These are phyloP conservation scores for Croton laevigatus DNA, from an alignment of 441 rosid species.

Conservation along the genomic window DNA sequence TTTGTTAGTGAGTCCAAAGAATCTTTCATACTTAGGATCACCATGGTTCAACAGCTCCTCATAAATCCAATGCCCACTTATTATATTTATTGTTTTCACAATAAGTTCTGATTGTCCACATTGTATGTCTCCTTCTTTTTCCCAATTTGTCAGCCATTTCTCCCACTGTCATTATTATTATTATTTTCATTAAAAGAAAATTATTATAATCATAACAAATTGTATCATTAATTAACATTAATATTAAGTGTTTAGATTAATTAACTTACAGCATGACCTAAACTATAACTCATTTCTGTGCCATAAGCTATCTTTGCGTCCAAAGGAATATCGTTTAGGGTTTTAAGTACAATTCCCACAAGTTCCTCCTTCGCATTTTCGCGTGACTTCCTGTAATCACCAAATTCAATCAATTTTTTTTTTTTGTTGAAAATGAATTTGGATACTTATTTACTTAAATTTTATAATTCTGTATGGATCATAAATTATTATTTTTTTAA, in stretches of 20 bases:
- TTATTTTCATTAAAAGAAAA: too few relatives aligned
- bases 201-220: neutral
- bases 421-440: too few relatives aligned
- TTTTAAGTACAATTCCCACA: constrained; percentile 38
- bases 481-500: too few relatives aligned
- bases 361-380: constrained; percentile 38
- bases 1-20: constrained; percentile 41
- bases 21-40: constrained; percentile 39
- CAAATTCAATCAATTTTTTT: too few relatives aligned
- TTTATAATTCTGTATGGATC: too few relatives aligned
- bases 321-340: constrained; percentile 56
- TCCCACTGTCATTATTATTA: too few relatives aligned
- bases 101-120: constrained; percentile 56
- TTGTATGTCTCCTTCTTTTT: constrained; percentile 47
- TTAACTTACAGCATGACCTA: constrained; percentile 58
- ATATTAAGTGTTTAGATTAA: too few relatives aligned
- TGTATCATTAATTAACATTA: too few relatives aligned
- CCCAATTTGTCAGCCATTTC: constrained; percentile 69
- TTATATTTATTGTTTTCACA: constrained; percentile 52
- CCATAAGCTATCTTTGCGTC: constrained; percentile 51
- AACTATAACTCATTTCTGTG: constrained; percentile 44
- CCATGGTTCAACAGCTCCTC: constrained; percentile 36
- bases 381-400: constrained; percentile 32
- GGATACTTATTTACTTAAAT: too few relatives aligned
- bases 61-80: constrained; percentile 25